Conservation (phyloP, 2,329 filamentous ascomycete species). For the Pezicula carpinea region DNA sequence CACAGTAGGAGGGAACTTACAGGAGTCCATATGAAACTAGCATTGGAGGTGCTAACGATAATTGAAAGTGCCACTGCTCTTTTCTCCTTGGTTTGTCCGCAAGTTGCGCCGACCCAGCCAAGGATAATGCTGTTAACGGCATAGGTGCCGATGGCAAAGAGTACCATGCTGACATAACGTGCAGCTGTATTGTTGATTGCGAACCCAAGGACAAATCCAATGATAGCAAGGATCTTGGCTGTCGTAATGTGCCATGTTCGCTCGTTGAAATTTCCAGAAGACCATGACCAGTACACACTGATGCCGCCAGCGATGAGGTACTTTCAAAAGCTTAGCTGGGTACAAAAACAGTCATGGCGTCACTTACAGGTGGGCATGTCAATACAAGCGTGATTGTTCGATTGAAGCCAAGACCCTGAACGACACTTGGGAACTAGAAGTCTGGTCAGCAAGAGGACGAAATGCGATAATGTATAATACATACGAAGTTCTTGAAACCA, state of each 20-base stretch:
- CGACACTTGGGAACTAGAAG: constrained; percentile 31
- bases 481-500: constrained; percentile 34
- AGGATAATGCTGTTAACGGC: constrained; percentile 5
- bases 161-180: constrained; percentile 3
- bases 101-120: constrained; percentile 18
- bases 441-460: neutral
- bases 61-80: constrained; percentile 30
- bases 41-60: constrained; percentile 31
- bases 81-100: constrained; percentile 33
- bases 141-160: constrained; percentile 6
- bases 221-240: constrained; percentile 26
- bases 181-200: constrained; percentile 23
- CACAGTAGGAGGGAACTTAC: too few species aligned
- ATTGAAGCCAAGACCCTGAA: constrained; percentile 32
- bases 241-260: constrained; percentile 34
- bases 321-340: too few species aligned
- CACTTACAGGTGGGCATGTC: constrained; percentile 38
- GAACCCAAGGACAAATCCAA: constrained; percentile 29
- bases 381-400: constrained; percentile 37
- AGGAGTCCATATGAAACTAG: constrained; percentile 32
- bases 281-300: constrained; percentile 34
- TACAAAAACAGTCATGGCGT: too few species aligned
- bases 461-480: neutral
- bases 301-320: neutral
- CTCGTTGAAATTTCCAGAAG: constrained; percentile 34